Conservation (phyloP, 768 basidiomycete genomes). For the Suillus bovinus region DNA sequence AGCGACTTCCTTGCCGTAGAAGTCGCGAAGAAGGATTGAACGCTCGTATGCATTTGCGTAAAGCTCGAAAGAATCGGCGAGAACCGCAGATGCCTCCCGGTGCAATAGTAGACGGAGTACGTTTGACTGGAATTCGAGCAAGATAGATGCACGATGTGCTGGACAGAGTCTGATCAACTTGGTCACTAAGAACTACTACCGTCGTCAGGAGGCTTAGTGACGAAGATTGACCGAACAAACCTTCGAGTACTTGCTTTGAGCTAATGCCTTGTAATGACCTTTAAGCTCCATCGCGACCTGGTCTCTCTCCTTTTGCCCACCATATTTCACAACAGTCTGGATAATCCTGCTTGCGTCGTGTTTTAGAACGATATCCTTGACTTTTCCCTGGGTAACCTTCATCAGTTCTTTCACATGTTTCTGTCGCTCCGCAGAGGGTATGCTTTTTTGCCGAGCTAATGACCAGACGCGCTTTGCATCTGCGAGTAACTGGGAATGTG, state of each 20-base stretch:
- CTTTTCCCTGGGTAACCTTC: conserved; percentile 73
- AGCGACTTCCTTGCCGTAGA: conserved; percentile 86
- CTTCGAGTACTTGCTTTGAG: conserved; percentile 90
- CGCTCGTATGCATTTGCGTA: conserved; percentile 86
- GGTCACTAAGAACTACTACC: conserved; percentile 67
- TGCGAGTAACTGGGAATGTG: conserved; percentile 65
- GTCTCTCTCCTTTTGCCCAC: conserved; percentile 69
- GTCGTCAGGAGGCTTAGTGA: not conserved
- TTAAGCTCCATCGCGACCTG: conserved; percentile 84
- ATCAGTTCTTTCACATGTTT: conserved; percentile 75
- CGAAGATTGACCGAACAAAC: conserved; percentile 37
- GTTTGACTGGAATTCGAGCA: conserved; percentile 75
- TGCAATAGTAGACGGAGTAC: conserved; percentile 81
- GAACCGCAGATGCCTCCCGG: conserved; percentile 77
- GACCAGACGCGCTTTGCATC: conserved; percentile 82
- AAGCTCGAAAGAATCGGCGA: conserved; percentile 88
- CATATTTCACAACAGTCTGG: conserved; percentile 81
- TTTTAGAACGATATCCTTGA: conserved; percentile 86
- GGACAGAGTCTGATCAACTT: conserved; percentile 81
- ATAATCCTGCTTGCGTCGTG: conserved; percentile 90
- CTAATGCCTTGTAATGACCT: conserved; percentile 74
- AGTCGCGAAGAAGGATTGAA: conserved; percentile 76
- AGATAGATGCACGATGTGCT: conserved; percentile 69
- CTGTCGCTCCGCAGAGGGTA: conserved; percentile 69
- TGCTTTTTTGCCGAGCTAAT: conserved; percentile 68